Percentiles rank a stretch among this genome's conserved stretches.
phyloP scores from a whole-genome alignment of 2,329 filamentous ascomycete genomes.

The Metarhizium album region DNA sequence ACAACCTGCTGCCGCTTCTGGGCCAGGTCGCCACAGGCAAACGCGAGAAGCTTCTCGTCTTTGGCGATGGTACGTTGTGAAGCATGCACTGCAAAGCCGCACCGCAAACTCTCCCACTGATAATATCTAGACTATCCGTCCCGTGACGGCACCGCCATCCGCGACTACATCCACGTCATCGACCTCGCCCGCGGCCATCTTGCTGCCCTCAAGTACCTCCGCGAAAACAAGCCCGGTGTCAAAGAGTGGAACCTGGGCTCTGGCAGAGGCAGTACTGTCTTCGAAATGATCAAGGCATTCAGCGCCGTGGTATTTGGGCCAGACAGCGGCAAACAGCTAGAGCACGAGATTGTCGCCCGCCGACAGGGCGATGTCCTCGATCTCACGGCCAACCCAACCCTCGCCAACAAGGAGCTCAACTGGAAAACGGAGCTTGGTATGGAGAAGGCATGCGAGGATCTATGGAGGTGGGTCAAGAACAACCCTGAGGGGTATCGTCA shows the following conservation, averaged over 20 bases:
- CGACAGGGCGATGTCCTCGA: conserved; percentile 86
- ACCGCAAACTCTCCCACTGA: conserved; percentile 9
- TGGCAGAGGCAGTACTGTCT: conserved; percentile 88
- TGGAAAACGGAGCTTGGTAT: conserved; percentile 90
- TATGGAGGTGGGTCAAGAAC: conserved; percentile 96
- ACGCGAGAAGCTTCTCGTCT: conserved; percentile 86
- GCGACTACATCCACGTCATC: conserved; percentile 96
- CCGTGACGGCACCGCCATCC: conserved; percentile 83
- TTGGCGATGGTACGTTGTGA: conserved; percentile 73
- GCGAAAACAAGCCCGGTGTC: conserved; percentile 73
- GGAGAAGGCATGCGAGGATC: conserved; percentile 84
- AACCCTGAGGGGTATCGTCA: conserved; percentile 94
- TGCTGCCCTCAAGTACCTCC: conserved; percentile 81
- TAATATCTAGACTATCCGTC: conserved; percentile 66
- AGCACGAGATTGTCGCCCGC: conserved; percentile 76
- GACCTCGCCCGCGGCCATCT: conserved; percentile 82
- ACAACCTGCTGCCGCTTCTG: conserved; percentile 87
- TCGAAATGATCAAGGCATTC: conserved; percentile 96
- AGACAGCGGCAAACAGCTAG: conserved; percentile 30
- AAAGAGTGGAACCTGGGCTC: conserved; percentile 96
- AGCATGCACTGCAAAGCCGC: background rate
- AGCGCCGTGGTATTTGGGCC: conserved; percentile 26
- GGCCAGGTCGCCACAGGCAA: conserved; percentile 95
- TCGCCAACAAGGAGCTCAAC: conserved; percentile 77
- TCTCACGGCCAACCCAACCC: conserved; percentile 80